These are phyloP conservation scores for Mycena maculata DNA, from an alignment of 768 basidiomycete species.

Conservation along the genomic window DNA sequence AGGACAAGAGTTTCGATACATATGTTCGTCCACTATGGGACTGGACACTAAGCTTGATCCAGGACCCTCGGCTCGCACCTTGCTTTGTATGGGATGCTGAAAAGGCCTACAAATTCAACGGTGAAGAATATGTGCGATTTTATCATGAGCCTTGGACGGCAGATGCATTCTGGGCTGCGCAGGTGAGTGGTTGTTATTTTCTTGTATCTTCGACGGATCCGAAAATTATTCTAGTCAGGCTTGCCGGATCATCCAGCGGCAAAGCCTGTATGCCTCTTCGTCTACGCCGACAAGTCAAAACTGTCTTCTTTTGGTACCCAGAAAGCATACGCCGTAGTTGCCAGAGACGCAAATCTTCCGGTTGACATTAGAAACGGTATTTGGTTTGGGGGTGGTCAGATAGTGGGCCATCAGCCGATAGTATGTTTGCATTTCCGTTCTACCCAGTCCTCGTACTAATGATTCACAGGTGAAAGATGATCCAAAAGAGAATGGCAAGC, in stretches of 20 bases:
- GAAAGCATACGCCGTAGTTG: constrained; percentile 35
- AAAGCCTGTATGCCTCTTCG: constrained; percentile 30
- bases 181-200: no score
- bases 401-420: constrained; percentile 26
- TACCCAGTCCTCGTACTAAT: no score
- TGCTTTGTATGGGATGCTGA: no score
- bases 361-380: constrained; percentile 27
- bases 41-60: no score
- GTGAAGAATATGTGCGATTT: no score
- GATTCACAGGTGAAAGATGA: background rate
- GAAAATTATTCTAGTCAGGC: background rate
- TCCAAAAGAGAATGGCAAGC: background rate
- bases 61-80: no score
- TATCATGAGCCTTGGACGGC: no score
- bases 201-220: background rate
- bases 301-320: constrained; percentile 31
- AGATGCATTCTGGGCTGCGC: no score
- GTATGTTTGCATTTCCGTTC: constrained; percentile 10
- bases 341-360: constrained; percentile 28
- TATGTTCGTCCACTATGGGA: no score
- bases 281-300: constrained; percentile 38
- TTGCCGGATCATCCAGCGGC: background rate
- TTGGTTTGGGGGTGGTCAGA: constrained; percentile 30
- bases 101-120: no score
- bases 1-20: no score